Base-by-base conservation (phyloP, 768 basidiomycete species). In the Lentinula guzmanii region DNA sequence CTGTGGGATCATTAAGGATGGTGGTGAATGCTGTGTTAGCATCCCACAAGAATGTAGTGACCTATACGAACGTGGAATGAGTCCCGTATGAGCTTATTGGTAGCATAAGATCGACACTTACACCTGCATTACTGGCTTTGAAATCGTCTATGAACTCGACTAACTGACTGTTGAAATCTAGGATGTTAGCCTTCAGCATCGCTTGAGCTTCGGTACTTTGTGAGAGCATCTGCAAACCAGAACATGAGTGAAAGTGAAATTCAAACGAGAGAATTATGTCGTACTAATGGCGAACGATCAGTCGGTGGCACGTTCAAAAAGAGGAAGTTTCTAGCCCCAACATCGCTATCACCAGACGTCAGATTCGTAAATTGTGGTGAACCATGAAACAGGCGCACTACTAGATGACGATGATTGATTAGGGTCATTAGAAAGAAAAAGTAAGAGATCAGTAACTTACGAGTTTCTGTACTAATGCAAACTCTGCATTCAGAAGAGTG, bases 321-420 rank as follows among this genome's bases (percentile, higher is more conserved):
- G 10, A 82, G 64, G 69, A 82, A 82, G 67, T 80, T 83, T 41
- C 86, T 75, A 7, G 79, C 87, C 16, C 87, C 87, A 31, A 70
- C 77, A 43, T 75, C 72, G 72, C 81, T 82, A 54, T 13, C 2
- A 31, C 7, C 9, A 15, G 5, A 7, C 5, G 2, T 31, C 18
- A 24, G 4, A 16, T 4, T 18, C n/a, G 33, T 15, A 56, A 58
- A 24, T 10, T 9, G 35, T 15, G 18, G 6, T 24, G 42, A 43
- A 43, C 4, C 42, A 43, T 28, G 24, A 1, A 42, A 43, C 21
- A 13, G 42, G 52, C 70, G 60, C 64, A 77, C 73, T 71, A 79
- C 76, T 71, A 68, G n/a, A 13, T 15, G 13, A 39, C 3, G 16
- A 51, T 39, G 9, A 48, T 52, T 16, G 67, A 61, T 62, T 71